Conservation (phyloP, 2,329 filamentous ascomycete genomes). For the Penicillium italicum region DNA sequence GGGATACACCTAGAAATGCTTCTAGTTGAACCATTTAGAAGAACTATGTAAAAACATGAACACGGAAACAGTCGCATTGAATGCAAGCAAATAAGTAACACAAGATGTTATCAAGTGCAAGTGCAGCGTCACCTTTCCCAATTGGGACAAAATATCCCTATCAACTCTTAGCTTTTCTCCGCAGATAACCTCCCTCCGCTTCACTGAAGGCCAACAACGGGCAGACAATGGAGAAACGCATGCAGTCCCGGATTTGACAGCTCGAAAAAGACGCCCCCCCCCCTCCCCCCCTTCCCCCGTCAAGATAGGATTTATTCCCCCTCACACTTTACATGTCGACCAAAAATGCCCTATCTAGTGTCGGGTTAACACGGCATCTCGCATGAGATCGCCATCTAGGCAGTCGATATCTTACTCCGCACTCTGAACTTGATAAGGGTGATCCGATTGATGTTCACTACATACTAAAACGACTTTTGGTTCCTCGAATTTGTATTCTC, state of each 20-base stretch:
- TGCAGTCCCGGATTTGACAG: conserved; percentile 19
- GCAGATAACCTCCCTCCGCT: conserved; percentile 5
- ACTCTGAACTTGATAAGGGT: not conserved
- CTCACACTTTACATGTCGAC: not conserved
- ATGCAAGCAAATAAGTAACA: not conserved
- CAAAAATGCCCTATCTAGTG: conserved; percentile 19
- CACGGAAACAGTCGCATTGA: not conserved
- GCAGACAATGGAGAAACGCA: not conserved
- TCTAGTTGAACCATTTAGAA: not conserved
- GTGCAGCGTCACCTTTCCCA: conserved; percentile 28
- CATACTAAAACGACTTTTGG: not conserved
- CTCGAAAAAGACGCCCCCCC: conserved; percentile 13
- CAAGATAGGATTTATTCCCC: not conserved
- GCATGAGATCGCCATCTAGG: conserved; percentile 1
- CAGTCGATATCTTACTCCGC: not conserved
- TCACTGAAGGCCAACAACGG: not conserved
- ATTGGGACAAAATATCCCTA: conserved; percentile 38
- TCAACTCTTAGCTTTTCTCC: conserved; percentile 17
- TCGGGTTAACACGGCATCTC: conserved; percentile 28
- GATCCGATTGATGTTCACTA: not conserved
- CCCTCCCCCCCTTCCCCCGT: conserved; percentile 5
- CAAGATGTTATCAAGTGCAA: conserved; percentile 8
- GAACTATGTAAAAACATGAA: not conserved
- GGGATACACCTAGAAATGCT: not conserved
- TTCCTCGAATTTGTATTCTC: not conserved